A percentile compares a stretch with the other conserved stretches of the same genome.
Evolutionary conservation across 2,329 filamentous ascomycete species (phyloP).

Genomic region (Pyricularia grisea): DNA sequence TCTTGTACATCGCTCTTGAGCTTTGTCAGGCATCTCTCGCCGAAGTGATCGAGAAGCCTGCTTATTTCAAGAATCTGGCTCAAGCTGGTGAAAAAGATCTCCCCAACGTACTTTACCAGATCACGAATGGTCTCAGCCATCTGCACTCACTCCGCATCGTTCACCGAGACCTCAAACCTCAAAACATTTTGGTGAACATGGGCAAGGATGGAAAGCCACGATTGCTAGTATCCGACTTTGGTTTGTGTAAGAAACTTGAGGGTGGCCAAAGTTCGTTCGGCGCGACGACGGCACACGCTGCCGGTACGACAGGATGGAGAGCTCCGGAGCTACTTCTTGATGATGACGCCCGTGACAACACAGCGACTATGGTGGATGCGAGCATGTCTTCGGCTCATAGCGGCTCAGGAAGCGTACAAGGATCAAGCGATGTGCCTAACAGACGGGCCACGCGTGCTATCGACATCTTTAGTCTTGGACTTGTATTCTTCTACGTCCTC

Average conservation of each 20-base stretch:
- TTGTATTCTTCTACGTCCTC: slow-evolving; percentile 98
- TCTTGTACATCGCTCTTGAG: slow-evolving; percentile 93
- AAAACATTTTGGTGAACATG: slow-evolving; percentile 86
- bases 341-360: slow-evolving; percentile 50
- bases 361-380: slow-evolving; percentile 28
- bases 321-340: slow-evolving; percentile 86
- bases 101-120: slow-evolving; percentile 74
- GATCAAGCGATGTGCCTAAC: slow-evolving; percentile 41
- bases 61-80: slow-evolving; percentile 58
- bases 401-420: slow-evolving; percentile 34
- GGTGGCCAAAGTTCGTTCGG: slow-evolving; percentile 91
- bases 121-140: slow-evolving; percentile 81
- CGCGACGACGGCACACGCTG: slow-evolving; percentile 86
- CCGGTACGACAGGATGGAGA: slow-evolving; percentile 92
- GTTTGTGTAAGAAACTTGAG: slow-evolving; percentile 93
- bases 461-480: slow-evolving; percentile 92
- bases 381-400: slow-evolving; percentile 43
- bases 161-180: slow-evolving; percentile 92
- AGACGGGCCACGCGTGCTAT: slow-evolving; percentile 90
- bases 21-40: slow-evolving; percentile 89
- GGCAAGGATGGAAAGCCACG: slow-evolving; percentile 62
- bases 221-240: slow-evolving; percentile 95
- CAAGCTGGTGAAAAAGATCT: slow-evolving; percentile 65
- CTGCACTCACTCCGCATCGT: slow-evolving; percentile 89
- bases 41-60: slow-evolving; percentile 75